Evolutionary conservation across 2,329 filamentous ascomycete species (phyloP), one percentile per base, ranked within the genome.

Genomic region (Cyphellophora attinorum): DNA sequence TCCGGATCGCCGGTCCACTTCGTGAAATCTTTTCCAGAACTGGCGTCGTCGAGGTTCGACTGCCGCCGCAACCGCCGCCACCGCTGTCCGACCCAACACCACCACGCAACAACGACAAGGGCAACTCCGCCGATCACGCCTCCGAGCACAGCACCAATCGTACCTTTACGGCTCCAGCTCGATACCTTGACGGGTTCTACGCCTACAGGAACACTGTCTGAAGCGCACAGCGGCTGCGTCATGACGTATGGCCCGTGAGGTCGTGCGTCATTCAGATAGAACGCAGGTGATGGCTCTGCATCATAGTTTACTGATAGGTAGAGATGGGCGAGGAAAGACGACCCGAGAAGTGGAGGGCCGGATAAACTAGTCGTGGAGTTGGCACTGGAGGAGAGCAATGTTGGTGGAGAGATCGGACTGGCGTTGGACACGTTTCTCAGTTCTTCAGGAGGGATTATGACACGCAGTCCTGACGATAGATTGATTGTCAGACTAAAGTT

Each of bases 241-340:
- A 59, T 58, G 38, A 64, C 58, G 41, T 55, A 57, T 33, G 55
- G 57, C 37, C 57, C 55, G 28, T 59, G 55, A 31, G 55, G 53
- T 5, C 60, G 44, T 2, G 57, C 61, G 18, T 53, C 41, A 2
- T 61, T 60, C 33, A 65, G 57, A 45, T 55, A 61, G 49, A 65
- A 65, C 2, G 33, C 35, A 1, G 44, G 44, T n/a, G n/a, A n/a
- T 11, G 40, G 37, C 31, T 51, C 46, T 2, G 51, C 41, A 30
- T 62, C 60, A 44, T 56, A 65, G 44, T 64, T 59, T 28, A 57
- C 54, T 51, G 62, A 63, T 19, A 65, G 53, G 44, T 65, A 65
- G 36, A 64, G 51, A 38, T 63, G 57, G 11, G 49, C 52, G 21
- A 65, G 56, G 43, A 60, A 65, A 5, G 61, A 57, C 27, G 55